These are phyloP conservation scores for Trametes coccinea DNA, from an alignment of 768 basidiomycete species.

Conservation along the genomic window DNA sequence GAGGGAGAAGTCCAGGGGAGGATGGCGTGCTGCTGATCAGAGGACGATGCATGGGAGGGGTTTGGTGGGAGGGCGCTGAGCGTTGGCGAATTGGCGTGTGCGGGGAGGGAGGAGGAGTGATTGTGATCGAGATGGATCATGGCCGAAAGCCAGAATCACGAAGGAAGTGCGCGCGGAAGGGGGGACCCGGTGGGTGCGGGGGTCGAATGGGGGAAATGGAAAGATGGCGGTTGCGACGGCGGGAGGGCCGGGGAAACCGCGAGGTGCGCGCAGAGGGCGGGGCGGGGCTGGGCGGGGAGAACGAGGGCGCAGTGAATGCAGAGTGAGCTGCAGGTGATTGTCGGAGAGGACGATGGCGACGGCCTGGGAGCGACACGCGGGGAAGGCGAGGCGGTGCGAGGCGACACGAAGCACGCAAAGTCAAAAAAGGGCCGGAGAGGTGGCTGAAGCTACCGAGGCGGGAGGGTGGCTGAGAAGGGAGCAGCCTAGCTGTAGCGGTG, in stretches of 20 bases:
- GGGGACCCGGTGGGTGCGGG: no score
- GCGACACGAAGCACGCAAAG: background rate
- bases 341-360: background rate
- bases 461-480: background rate
- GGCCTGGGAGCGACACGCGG: conserved; percentile 3
- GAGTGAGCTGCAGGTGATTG: background rate
- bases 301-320: background rate
- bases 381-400: background rate
- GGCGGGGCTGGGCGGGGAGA: background rate
- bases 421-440: background rate
- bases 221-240: conserved; percentile 13
- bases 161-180: conserved; percentile 8
- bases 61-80: conserved; percentile 22
- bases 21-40: conserved; percentile 23
- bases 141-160: conserved; percentile 13
- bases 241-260: conserved; percentile 9
- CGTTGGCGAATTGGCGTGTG: conserved; percentile 25
- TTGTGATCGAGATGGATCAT: conserved; percentile 40
- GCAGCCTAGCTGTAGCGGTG: background rate
- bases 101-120: conserved; percentile 28
- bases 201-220: conserved; percentile 8
- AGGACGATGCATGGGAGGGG: conserved; percentile 24
- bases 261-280: background rate
- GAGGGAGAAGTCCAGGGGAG: conserved; percentile 30
- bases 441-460: background rate